Evolutionary conservation across 768 basidiomycete species (phyloP).

Genomic region (Pulveroboletus sp.): DNA sequence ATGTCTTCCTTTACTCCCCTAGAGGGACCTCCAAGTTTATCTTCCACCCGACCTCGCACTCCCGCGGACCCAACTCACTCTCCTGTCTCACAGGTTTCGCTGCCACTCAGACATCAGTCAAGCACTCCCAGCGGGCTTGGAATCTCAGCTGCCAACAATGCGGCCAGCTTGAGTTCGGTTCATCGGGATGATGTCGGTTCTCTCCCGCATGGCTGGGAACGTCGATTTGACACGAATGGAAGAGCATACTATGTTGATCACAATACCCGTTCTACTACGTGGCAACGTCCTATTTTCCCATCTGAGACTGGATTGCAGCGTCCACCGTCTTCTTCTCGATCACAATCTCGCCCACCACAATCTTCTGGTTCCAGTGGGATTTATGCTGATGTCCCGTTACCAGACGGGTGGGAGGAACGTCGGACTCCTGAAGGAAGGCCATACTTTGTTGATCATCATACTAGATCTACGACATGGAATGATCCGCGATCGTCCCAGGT

Average conservation of each 20-base stretch:
- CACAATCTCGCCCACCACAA: slow-evolving; percentile 22
- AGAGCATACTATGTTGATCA: slow-evolving; percentile 88
- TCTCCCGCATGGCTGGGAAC: slow-evolving; percentile 80
- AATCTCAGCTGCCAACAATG: background rate
- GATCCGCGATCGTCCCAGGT: slow-evolving; percentile 66
- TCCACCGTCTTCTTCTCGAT: slow-evolving; percentile 8
- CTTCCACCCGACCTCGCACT: slow-evolving; percentile 13
- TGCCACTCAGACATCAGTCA: slow-evolving; percentile 11
- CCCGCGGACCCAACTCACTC: slow-evolving; percentile 13
- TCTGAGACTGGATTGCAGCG: slow-evolving; percentile 23
- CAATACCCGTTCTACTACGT: slow-evolving; percentile 73
- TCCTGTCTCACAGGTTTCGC: slow-evolving; percentile 8
- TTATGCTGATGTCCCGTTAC: slow-evolving; percentile 67
- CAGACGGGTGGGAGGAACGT: slow-evolving; percentile 90
- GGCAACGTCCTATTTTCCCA: slow-evolving; percentile 50
- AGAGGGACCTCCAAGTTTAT: slow-evolving; percentile 7
- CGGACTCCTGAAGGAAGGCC: slow-evolving; percentile 82
- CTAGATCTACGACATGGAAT: slow-evolving; percentile 86
- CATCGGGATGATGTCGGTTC: slow-evolving; percentile 57
- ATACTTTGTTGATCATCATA: slow-evolving; percentile 72
- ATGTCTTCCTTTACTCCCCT: slow-evolving; percentile 17
- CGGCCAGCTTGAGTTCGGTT: slow-evolving; percentile 12
- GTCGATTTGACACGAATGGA: slow-evolving; percentile 60
- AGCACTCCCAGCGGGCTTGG: slow-evolving; percentile 9
- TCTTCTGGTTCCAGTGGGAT: slow-evolving; percentile 25